Conservation (phyloP, 208 protist species). For the Acanthamoeba castellanii region DNA sequence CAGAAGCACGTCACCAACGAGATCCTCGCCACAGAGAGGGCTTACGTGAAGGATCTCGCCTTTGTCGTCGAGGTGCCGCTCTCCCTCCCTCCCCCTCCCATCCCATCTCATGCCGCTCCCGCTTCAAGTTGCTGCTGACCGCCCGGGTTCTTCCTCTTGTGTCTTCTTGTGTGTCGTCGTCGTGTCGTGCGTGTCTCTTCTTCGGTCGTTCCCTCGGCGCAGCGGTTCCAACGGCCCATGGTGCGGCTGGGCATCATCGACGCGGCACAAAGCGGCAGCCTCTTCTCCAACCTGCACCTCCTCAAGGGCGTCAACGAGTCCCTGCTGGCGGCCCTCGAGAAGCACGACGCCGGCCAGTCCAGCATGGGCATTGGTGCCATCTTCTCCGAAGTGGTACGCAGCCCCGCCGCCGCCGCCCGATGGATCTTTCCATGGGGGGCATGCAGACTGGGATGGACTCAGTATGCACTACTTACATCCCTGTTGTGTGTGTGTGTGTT, state of each 20-base stretch:
- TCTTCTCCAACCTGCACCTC: slow-evolving; percentile 22
- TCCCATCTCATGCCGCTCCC: neutral
- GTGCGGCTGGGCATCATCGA: neutral
- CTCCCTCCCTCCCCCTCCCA: neutral
- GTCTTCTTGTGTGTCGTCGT: too few relatives aligned
- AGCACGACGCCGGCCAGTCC: neutral
- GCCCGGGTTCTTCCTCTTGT: too few relatives aligned
- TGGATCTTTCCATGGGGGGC: neutral
- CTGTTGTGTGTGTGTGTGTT: too few relatives aligned
- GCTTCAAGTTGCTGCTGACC: too few relatives aligned
- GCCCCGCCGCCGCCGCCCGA: neutral
- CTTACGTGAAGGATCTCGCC: slow-evolving; percentile 2
- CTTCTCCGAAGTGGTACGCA: slow-evolving; percentile 27
- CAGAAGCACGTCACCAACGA: slow-evolving; percentile 9
- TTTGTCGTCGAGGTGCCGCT: slow-evolving; percentile 4
- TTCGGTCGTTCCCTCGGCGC: too few relatives aligned
- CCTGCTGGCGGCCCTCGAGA: slow-evolving; percentile 13
- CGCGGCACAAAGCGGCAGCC: neutral
- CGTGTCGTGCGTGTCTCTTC: too few relatives aligned
- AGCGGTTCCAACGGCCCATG: slow-evolving; percentile 10
- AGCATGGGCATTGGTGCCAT: neutral
- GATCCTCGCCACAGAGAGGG: slow-evolving; percentile 26
- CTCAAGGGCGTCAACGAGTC: slow-evolving; percentile 22
- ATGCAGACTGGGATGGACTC: too few relatives aligned
- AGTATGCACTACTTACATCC: too few relatives aligned